A percentile compares a stretch with the other conserved stretches of the same genome.
Evolutionary conservation across 2,329 filamentous ascomycete genomes (phyloP).

Genomic region (Didymella arachidicola): DNA sequence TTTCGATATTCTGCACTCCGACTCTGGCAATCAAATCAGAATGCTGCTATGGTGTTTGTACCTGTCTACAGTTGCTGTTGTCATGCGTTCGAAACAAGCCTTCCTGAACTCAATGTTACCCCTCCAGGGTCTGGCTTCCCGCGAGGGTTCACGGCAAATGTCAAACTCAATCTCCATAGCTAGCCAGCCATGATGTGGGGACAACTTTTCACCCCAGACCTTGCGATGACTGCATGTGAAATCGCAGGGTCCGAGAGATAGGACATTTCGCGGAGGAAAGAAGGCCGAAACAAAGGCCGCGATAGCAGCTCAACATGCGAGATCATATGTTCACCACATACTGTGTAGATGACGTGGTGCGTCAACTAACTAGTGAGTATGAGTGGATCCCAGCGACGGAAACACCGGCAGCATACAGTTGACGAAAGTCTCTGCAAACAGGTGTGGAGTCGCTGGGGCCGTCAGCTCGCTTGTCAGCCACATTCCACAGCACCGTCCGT

Average conservation of each 20-base stretch:
- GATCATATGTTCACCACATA: slow-evolving; percentile 14
- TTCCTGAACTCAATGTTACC: slow-evolving; percentile 2
- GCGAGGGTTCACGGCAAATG: slow-evolving; percentile 7
- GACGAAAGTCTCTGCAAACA: slow-evolving; percentile 17
- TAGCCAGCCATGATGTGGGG: slow-evolving; percentile 1
- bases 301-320: slow-evolving; percentile 16
- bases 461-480: slow-evolving; percentile 20
- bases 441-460: slow-evolving; percentile 14
- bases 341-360: not conserved
- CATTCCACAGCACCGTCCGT: slow-evolving; percentile 3
- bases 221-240: slow-evolving; percentile 9
- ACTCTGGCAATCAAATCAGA: not conserved
- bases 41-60: not conserved
- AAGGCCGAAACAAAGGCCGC: slow-evolving; percentile 7
- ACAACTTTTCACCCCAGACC: not conserved
- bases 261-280: slow-evolving; percentile 10
- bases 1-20: not conserved
- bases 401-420: slow-evolving; percentile 20
- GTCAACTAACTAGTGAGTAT: slow-evolving; percentile 1
- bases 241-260: slow-evolving; percentile 18
- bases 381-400: slow-evolving; percentile 13
- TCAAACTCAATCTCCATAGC: slow-evolving; percentile 11
- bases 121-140: not conserved
- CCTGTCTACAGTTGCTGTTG: not conserved
- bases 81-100: slow-evolving; percentile 1